Evolutionary conservation across 164 flowering plant species (phyloP).

Genomic region (Paratinospora sagittata): DNA sequence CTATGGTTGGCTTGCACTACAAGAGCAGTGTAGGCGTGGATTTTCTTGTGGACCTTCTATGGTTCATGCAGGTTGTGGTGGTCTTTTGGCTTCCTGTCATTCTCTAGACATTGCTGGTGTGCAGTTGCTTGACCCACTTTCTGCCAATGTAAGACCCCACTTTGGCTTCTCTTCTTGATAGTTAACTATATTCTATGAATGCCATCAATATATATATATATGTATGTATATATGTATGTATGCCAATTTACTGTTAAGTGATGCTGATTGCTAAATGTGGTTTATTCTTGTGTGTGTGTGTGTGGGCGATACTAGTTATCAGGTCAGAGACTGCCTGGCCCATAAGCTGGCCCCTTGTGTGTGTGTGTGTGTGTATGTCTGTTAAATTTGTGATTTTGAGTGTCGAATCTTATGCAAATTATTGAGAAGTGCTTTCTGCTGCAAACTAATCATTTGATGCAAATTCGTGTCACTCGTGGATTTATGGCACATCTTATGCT

Average conservation of each 20-base stretch:
- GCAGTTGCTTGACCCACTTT: slow-evolving; percentile 82
- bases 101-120: slow-evolving; percentile 89
- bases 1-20: slow-evolving; percentile 91
- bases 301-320: background rate
- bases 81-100: slow-evolving; percentile 82
- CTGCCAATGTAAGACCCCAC: slow-evolving; percentile 61
- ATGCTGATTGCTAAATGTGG: background rate
- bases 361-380: background rate
- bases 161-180: background rate
- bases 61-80: slow-evolving; percentile 99
- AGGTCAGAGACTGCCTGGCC: too few relatives aligned
- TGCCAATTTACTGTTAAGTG: background rate
- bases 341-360: too few relatives aligned
- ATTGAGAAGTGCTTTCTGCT: background rate
- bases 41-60: slow-evolving; percentile 90
- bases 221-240: too few relatives aligned
- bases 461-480: background rate
- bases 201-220: too few relatives aligned
- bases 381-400: background rate
- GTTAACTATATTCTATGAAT: background rate
- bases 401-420: background rate
- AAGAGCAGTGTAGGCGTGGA: slow-evolving; percentile 88
- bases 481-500: background rate
- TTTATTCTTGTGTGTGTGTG: background rate
- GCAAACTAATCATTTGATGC: background rate